A percentile compares a stretch with the other conserved stretches of the same genome.
Evolutionary conservation across 164 flowering plant species (phyloP).

Genomic region (Warburgia ugandensis): DNA sequence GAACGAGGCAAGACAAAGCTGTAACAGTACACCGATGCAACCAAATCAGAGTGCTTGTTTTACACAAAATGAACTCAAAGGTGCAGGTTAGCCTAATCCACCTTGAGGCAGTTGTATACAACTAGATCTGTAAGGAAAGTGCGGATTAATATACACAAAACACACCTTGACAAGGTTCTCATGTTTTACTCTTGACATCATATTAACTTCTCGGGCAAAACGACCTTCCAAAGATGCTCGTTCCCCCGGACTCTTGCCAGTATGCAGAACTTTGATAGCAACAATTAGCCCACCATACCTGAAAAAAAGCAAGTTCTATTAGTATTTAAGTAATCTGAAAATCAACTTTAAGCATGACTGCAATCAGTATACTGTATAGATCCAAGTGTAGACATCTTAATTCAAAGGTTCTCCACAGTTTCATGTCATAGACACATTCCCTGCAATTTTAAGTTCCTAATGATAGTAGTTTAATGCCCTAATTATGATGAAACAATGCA

Average conservation of each 20-base stretch:
- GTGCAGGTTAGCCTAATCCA: no score
- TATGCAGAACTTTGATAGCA: constrained; percentile 77
- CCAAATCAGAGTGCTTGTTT: not conserved
- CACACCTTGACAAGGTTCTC: constrained; percentile 82
- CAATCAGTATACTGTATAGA: no score
- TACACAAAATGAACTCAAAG: not conserved
- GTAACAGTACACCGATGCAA: not conserved
- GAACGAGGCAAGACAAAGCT: not conserved
- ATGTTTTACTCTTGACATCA: constrained; percentile 92
- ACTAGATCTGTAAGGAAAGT: not conserved
- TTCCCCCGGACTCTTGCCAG: constrained; percentile 68
- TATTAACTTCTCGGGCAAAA: constrained; percentile 78
- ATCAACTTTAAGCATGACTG: no score
- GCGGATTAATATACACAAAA: not conserved
- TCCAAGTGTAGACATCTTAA: no score
- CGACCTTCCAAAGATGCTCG: constrained; percentile 60
- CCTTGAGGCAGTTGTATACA: not conserved
- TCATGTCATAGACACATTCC: no score
- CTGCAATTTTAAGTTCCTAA: no score
- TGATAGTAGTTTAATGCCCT: no score
- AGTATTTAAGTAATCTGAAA: no score
- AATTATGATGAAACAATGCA: no score
- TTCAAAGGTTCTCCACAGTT: no score
- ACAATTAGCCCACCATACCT: constrained; percentile 72
- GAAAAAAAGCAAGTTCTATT: constrained; percentile 3